These are phyloP conservation scores for Claviceps pusilla DNA, from an alignment of 2,329 filamentous ascomycete genomes.

Conservation along the genomic window DNA sequence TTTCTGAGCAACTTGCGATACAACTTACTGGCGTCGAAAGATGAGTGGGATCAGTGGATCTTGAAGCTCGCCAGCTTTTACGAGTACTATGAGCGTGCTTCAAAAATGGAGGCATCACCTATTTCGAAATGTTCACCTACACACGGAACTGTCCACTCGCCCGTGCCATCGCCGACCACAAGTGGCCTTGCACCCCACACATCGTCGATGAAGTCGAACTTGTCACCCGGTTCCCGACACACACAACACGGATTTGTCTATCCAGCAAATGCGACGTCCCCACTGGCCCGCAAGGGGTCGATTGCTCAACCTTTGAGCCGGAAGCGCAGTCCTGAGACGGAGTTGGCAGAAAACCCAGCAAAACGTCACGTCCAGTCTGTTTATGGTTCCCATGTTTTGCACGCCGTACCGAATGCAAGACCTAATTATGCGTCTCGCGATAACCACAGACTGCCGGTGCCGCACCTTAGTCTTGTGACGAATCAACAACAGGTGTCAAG, in stretches of 20 bases:
- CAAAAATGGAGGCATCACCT: constrained; percentile 27
- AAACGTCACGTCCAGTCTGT: constrained; percentile 29
- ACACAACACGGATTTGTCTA: constrained; percentile 25
- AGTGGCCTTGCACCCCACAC: constrained; percentile 20
- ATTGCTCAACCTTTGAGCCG: constrained; percentile 25
- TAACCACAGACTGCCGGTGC: constrained; percentile 44
- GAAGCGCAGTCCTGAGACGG: constrained; percentile 38
- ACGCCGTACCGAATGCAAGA: constrained; percentile 8
- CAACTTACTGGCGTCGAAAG: constrained; percentile 70
- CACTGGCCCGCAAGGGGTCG: constrained; percentile 32
- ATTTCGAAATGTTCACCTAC: constrained; percentile 26
- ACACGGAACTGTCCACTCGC: constrained; percentile 26
- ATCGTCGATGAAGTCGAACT: constrained; percentile 18
- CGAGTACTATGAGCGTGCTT: constrained; percentile 64
- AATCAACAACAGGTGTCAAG: constrained; percentile 21
- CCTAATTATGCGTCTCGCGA: constrained; percentile 11
- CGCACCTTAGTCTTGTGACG: constrained; percentile 54
- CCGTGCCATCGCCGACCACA: constrained; percentile 35
- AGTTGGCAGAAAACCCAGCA: constrained; percentile 36
- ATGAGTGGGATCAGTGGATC: constrained; percentile 81
- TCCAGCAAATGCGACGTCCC: constrained; percentile 28
- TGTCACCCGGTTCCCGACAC: constrained; percentile 25
- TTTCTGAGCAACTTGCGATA: constrained; percentile 98
- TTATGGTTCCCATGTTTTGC: constrained; percentile 6
- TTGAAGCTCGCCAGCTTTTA: constrained; percentile 67